phyloP scores from a whole-genome alignment of 2,329 filamentous ascomycete species.

The Aureobasidium sp. region DNA sequence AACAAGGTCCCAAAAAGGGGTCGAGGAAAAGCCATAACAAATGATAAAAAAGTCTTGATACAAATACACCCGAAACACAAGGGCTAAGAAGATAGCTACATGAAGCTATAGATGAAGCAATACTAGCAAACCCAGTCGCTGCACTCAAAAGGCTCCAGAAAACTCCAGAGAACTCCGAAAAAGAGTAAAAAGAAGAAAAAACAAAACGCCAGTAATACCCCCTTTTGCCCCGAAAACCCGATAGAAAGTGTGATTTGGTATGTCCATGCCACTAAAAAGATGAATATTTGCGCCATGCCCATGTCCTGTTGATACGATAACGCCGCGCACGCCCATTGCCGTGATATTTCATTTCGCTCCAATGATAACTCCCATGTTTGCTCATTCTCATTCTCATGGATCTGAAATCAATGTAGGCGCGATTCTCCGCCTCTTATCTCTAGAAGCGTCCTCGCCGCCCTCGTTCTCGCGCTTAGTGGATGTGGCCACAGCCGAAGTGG shows the following conservation, averaged over 20 bases:
- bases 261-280: neutral
- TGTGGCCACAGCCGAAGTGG: constrained; percentile 17
- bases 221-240: neutral
- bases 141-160: neutral
- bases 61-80: neutral
- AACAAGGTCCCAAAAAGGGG: too few relatives aligned
- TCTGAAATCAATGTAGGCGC: constrained; percentile 32
- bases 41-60: neutral
- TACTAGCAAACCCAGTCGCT: neutral
- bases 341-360: neutral
- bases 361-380: too few relatives aligned
- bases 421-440: constrained; percentile 40
- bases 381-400: neutral
- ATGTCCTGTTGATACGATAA: neutral
- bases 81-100: neutral
- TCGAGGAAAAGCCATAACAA: too few relatives aligned
- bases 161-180: neutral
- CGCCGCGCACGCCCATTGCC: neutral
- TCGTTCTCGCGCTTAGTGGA: constrained; percentile 31
- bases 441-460: constrained; percentile 29
- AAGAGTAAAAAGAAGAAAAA: neutral
- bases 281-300: neutral
- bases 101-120: neutral
- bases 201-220: neutral
- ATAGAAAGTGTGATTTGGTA: neutral